Evolutionary conservation across 805 yeast species (phyloP).

Genomic region (Saccharomyces mikatae): DNA sequence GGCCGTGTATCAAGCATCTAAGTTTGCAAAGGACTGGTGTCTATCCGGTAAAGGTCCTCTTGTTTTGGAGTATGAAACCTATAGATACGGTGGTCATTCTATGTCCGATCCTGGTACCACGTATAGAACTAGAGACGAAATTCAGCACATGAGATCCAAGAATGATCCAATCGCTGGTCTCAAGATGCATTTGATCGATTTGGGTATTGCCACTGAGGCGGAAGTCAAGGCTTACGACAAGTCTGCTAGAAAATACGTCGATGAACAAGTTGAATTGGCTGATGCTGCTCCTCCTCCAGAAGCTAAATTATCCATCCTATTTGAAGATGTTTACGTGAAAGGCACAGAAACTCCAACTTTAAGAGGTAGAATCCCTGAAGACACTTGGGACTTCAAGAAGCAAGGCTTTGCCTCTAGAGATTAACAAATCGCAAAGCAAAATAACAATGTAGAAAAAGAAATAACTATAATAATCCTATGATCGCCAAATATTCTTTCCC

Average conservation of each 20-base stretch:
- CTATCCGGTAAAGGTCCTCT: slow-evolving; percentile 91
- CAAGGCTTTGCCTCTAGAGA: slow-evolving; percentile 35
- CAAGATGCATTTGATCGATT: slow-evolving; percentile 76
- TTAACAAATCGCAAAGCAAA: slow-evolving; percentile 9
- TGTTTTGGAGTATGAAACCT: slow-evolving; percentile 94
- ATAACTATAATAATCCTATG: not conserved
- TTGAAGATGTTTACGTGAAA: slow-evolving; percentile 92
- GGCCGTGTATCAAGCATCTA: slow-evolving; percentile 92
- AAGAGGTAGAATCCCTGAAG: slow-evolving; percentile 95
- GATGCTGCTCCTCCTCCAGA: slow-evolving; percentile 93
- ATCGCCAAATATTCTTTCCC: not conserved
- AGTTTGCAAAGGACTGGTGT: slow-evolving; percentile 95
- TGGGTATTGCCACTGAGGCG: slow-evolving; percentile 82
- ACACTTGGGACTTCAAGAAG: slow-evolving; percentile 73
- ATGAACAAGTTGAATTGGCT: slow-evolving; percentile 88
- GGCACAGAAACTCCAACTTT: slow-evolving; percentile 87
- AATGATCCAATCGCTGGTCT: slow-evolving; percentile 97
- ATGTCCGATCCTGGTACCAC: slow-evolving; percentile 99
- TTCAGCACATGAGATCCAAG: slow-evolving; percentile 97
- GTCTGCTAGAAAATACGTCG: slow-evolving; percentile 92
- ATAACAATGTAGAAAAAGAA: not conserved
- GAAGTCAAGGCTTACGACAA: slow-evolving; percentile 93
- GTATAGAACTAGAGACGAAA: slow-evolving; percentile 99
- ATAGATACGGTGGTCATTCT: slow-evolving; percentile 99
- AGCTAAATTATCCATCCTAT: slow-evolving; percentile 87